Conservation (phyloP, 139 green algal genomes). For the Chlamydomonas schloesseri region DNA sequence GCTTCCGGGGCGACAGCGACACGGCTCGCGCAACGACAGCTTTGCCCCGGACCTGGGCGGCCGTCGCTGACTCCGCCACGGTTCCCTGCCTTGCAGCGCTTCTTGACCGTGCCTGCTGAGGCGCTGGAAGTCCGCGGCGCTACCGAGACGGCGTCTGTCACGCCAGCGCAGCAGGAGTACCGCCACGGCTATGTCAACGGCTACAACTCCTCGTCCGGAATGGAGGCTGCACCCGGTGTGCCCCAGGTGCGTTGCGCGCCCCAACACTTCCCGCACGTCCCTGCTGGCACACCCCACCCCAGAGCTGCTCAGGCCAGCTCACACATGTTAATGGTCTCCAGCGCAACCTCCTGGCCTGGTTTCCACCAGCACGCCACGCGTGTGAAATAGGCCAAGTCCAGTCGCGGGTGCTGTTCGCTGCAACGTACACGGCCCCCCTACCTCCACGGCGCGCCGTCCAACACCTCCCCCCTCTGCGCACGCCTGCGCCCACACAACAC, state of each 20-base stretch:
- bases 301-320: no score
- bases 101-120: conserved; percentile 10
- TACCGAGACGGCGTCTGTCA: neutral
- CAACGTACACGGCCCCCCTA: neutral
- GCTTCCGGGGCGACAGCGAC: no score
- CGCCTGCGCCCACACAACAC: neutral
- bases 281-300: no score
- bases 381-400: no score
- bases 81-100: neutral
- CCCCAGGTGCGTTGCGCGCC: neutral
- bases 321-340: no score
- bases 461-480: no score
- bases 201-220: conserved; percentile 6
- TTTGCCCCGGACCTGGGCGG: no score
- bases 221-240: conserved; percentile 29
- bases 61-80: no score
- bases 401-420: no score
- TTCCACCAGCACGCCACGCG: no score
- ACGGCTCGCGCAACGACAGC: no score
- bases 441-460: neutral
- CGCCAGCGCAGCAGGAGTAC: neutral
- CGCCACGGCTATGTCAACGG: conserved; percentile 13
- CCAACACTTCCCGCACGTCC: neutral
- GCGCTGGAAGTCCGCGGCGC: neutral
- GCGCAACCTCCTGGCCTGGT: neutral